Evolutionary conservation across 2,329 filamentous ascomycete genomes (phyloP).

Genomic region (Massarina eburnea): DNA sequence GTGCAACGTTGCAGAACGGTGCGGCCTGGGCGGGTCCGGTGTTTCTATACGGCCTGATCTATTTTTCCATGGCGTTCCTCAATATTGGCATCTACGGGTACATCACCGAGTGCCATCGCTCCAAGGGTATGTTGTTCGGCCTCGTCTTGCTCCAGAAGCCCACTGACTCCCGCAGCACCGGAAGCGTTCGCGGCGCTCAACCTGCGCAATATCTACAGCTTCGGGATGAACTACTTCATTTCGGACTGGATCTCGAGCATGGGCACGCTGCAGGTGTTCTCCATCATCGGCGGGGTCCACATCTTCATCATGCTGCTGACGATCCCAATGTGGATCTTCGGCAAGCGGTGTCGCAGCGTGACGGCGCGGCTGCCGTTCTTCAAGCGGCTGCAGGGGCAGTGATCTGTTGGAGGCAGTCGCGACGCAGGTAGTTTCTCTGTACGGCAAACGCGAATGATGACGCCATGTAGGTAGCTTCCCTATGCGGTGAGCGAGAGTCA

Average conservation of each 20-base stretch:
- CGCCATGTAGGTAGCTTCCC: too few species aligned
- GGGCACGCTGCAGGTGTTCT: constrained; percentile 66
- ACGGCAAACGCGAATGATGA: too few species aligned
- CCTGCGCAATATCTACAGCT: constrained; percentile 92
- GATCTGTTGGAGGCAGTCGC: too few species aligned
- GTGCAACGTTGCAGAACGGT: constrained; percentile 65
- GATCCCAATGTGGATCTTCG: constrained; percentile 61
- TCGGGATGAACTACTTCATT: constrained; percentile 77
- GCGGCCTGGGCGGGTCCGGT: constrained; percentile 18
- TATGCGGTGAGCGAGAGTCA: too few species aligned
- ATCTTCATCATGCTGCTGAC: constrained; percentile 71
- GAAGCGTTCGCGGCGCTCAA: constrained; percentile 87
- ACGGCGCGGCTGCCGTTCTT: constrained; percentile 20
- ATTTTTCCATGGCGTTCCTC: constrained; percentile 23
- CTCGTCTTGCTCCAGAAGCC: background rate
- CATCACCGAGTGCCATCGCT: constrained; percentile 87
- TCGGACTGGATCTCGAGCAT: constrained; percentile 72
- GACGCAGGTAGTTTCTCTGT: too few species aligned
- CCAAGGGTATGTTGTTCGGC: constrained; percentile 60
- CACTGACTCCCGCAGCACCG: constrained; percentile 44
- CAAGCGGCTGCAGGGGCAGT: constrained; percentile 21
- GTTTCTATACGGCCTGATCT: constrained; percentile 22
- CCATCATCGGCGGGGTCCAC: constrained; percentile 73
- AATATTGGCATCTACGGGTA: constrained; percentile 54
- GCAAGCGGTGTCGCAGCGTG: constrained; percentile 24